Evolutionary conservation across 2,329 filamentous ascomycete species (phyloP).

Genomic region (Talaromyces amestolkiae): DNA sequence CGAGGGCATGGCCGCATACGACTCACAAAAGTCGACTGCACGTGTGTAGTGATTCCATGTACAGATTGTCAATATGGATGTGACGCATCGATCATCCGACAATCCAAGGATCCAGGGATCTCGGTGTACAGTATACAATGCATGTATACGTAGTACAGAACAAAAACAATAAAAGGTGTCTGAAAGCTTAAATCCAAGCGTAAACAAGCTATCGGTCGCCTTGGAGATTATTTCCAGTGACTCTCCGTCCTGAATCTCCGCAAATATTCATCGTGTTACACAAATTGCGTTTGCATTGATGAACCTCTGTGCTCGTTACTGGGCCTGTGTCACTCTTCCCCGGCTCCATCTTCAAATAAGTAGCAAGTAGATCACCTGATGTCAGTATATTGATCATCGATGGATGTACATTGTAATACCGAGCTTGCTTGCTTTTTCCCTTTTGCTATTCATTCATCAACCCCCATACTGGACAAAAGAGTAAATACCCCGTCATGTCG

Average conservation of each 20-base stretch:
- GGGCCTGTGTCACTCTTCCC: not conserved
- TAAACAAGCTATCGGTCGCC: not conserved
- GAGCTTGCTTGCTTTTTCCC: not conserved
- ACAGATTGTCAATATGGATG: not conserved
- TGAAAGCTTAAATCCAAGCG: not conserved
- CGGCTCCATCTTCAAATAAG: too few relatives aligned
- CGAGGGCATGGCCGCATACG: not conserved
- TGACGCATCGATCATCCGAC: not conserved
- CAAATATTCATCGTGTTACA: not conserved
- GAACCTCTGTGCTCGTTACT: not conserved
- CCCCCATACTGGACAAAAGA: not conserved
- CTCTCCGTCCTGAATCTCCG: not conserved
- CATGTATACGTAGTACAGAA: not conserved
- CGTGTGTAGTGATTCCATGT: not conserved
- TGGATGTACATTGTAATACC: not conserved
- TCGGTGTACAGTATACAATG: not conserved
- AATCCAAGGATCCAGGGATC: not conserved
- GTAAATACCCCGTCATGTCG: not conserved
- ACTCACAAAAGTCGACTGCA: not conserved
- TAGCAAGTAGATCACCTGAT: not conserved
- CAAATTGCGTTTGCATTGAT: not conserved
- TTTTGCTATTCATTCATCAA: not conserved
- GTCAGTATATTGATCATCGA: too few relatives aligned
- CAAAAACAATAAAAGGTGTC: not conserved
- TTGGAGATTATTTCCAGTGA: constrained; percentile 2